Evolutionary conservation across 2,329 filamentous ascomycete species (phyloP), one percentile per base, ranked within the genome.

Genomic region (Blumeriella jaapii): DNA sequence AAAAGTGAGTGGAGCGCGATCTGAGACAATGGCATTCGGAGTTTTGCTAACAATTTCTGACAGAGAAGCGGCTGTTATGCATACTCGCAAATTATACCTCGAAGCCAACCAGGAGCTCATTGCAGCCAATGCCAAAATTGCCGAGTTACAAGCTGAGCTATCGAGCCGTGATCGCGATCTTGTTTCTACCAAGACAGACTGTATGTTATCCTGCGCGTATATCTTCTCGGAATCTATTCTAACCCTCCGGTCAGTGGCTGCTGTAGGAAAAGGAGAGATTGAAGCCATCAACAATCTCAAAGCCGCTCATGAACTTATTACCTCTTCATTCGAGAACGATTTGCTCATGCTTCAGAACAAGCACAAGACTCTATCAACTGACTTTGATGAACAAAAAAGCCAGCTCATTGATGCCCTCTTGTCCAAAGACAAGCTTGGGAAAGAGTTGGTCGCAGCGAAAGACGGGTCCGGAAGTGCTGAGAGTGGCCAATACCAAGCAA

Each of bases 331-430:
- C 37, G 65, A 68, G 43, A 62, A 62, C 29, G 74, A 79, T 50
- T 63, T 78, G 22, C 65, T 73, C 34, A 60, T 63, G 17, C 60
- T 71, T 44, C 65, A 72, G 43, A 63, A 60, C 40, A 67, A 71
- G 46, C 59, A 67, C 43, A 64, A 63, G 38, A 55, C 61, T 36
- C 55, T 68, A 31, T 61, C 59, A 40, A 59, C 63, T 36, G 71
- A 77, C 52, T 61, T 64, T 31, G 70, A 76, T 34, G 62, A 67
- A 41, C 65, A 72, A 49, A 71, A 74, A 56, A 64, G 65, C 29
- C 72, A 78, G 50, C 63, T 78, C 15, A 64, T 78, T 45, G 64
- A 72, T 25, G 67, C 70, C 28, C 61, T 78, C 12, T 61, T 78
- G 29, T 65, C 68, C 43, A 77, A 77, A 53, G 72, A 78, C 41